phyloP scores from a whole-genome alignment of 768 basidiomycete species.

The Mycena latifolia region DNA sequence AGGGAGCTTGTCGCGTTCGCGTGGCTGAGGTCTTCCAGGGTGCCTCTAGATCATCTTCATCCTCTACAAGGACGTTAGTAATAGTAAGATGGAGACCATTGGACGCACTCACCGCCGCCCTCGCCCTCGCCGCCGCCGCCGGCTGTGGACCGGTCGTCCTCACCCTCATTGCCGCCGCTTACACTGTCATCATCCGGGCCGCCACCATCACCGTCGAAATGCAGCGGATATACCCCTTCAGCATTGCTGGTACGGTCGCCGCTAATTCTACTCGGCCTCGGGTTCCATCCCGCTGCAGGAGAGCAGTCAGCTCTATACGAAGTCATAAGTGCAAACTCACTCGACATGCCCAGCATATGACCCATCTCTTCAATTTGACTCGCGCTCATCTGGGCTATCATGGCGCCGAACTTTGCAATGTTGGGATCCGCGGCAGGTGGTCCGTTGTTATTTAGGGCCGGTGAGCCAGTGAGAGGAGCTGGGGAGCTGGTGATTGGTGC shows the following conservation, averaged over 20 bases:
- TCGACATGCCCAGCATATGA: neutral
- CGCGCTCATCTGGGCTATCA: neutral
- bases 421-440: neutral
- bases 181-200: too few species aligned
- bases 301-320: neutral
- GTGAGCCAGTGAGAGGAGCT: neutral
- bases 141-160: too few species aligned
- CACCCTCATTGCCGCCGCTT: neutral
- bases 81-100: too few species aligned
- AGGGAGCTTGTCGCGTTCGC: neutral
- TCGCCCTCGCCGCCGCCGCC: too few species aligned
- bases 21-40: neutral
- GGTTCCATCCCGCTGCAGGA: too few species aligned
- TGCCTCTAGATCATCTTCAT: neutral
- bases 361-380: neutral
- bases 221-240: too few species aligned
- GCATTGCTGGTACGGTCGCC: neutral
- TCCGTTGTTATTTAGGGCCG: too few species aligned
- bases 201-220: too few species aligned
- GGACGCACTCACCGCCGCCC: too few species aligned
- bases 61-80: too few species aligned
- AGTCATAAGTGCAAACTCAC: too few species aligned
- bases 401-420: neutral
- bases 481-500: neutral
- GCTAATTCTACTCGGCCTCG: too few species aligned